Base-by-base conservation (phyloP, 331 rosid species). In the Saraca asoca region DNA sequence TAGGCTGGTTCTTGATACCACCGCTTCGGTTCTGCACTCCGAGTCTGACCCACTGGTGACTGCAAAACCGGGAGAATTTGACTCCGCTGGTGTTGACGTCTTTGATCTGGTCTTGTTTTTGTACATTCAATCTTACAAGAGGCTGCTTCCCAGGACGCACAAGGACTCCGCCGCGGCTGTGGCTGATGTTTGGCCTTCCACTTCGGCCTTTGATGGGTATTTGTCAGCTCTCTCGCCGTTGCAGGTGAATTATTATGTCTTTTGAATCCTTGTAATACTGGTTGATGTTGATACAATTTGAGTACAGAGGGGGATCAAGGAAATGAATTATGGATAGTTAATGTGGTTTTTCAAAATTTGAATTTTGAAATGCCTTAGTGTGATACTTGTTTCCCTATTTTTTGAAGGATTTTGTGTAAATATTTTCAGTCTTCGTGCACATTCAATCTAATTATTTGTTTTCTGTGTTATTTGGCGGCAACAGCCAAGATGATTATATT, bases 161-260 rank as follows among this genome's bases (percentile, higher is more conserved):
- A 94, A 90, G 90, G 99, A 90, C 76, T 85, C 99, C 14, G 97
- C 93, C 7, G 76, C n/a, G n/a, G n/a, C 99, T 5, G 96, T 94
- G 10, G 84, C 93, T 15, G 97, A 94, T 43, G 99, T 94, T 9
- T 94, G 99, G 99, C 97, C 99, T 31, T 94, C 99, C 2, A 90
- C 95, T 12, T 94, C 99, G 15, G 99, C 99, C 44, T 94, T 94
- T 65, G 99, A 94, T 67, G 99, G 99, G 11, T 94, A 94, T 78
- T 70, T 94, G 80, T 94, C 99, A 16, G 99, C 99, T 51, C 86
- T 94, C 58, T 90, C 99, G 29, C 99, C 99, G 24, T 85, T 94
- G 79, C 99, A 94, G 99, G 98, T 93, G 42, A 63, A 66, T 62
- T 74, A 11, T 65, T 53, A 34, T 64, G 58, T 53, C 16, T 2